Evolutionary conservation across 495 filamentous ascomycete species (phyloP), one percentile per base, ranked within the genome.

Genomic region (Mytilinidion resinicola): DNA sequence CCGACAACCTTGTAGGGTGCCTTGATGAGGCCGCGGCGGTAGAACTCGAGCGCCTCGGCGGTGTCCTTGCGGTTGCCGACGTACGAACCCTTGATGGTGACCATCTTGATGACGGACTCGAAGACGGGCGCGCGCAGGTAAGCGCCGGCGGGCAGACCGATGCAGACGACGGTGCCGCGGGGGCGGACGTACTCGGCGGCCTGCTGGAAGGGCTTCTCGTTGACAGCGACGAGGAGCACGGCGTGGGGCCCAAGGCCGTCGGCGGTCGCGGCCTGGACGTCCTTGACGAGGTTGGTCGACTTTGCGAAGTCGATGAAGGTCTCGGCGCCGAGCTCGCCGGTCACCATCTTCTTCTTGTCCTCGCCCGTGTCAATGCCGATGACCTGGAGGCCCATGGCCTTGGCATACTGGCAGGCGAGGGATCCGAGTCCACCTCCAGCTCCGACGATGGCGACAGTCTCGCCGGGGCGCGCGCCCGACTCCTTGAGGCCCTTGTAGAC

Each of bases 401-500:
- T 86, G 9, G 89, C 90, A 67, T 93, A 95, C 72, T 95, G 89
- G 63, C 86, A 74, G 19, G 91, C 91, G 59, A 96, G 77, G 60
- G 81, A 84, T 17, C 91, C 91, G 25, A 96, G 77, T 15, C 91
- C 91, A 68, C 91, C 91, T 21, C 90, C 91, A 12, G 90, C 91
- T 59, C 91, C 91, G 51, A 93, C 89, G 61, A 96, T 86, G 60
- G 88, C 90, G 10, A 96, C 84, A 19, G 78, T 85, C 71, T 95
- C 82, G 35, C 91, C 91, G 0, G 90, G 82, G 2, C 80, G 74
- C 0, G 77, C 84, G 10, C 82, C 82, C 1, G 87, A 88, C 70
- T 93, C 89, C 75, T 95, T 95, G 50, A 96, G 70, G 12, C 88
- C 91, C 74, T 95, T 95, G 78, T 95, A 96, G 62, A 93, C 90